Evolutionary conservation across 768 basidiomycete genomes (phyloP).

Genomic region (Russula emetica): DNA sequence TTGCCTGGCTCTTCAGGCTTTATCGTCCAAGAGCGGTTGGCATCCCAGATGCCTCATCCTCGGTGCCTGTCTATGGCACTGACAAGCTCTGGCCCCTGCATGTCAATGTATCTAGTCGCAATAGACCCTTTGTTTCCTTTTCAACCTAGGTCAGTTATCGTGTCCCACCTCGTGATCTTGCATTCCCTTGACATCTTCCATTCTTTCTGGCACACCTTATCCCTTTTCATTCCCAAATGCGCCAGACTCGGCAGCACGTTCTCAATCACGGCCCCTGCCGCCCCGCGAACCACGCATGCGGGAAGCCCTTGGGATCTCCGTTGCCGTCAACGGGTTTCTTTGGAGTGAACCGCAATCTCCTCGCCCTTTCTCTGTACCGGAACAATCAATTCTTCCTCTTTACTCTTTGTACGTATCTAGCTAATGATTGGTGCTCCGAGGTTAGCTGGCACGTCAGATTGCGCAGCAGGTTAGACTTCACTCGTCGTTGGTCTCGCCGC

Average conservation of each 20-base stretch:
- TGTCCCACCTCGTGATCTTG: slow-evolving; percentile 18
- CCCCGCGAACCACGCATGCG: slow-evolving; percentile 23
- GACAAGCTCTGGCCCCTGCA: background rate
- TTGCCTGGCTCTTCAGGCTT: background rate
- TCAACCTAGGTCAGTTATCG: slow-evolving; percentile 1
- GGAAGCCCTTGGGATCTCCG: slow-evolving; percentile 19
- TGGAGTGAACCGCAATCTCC: background rate
- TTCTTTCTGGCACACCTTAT: slow-evolving; percentile 4
- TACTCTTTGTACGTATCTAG: background rate
- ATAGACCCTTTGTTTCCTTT: slow-evolving; percentile 17
- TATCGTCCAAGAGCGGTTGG: background rate
- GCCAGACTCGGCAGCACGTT: slow-evolving; percentile 7
- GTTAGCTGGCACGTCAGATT: background rate
- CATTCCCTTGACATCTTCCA: slow-evolving; percentile 20
- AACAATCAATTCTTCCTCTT: background rate
- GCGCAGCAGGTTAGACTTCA: background rate
- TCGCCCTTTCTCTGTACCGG: background rate
- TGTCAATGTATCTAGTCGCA: background rate
- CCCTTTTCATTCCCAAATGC: slow-evolving; percentile 7
- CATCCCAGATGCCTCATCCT: background rate
- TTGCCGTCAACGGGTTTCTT: slow-evolving; percentile 13
- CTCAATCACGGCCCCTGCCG: slow-evolving; percentile 18
- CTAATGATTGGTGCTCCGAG: background rate
- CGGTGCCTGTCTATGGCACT: background rate
- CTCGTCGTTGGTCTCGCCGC: background rate